phyloP scores from a whole-genome alignment of 2,329 filamentous ascomycete species.

The Fusarium sp. region DNA sequence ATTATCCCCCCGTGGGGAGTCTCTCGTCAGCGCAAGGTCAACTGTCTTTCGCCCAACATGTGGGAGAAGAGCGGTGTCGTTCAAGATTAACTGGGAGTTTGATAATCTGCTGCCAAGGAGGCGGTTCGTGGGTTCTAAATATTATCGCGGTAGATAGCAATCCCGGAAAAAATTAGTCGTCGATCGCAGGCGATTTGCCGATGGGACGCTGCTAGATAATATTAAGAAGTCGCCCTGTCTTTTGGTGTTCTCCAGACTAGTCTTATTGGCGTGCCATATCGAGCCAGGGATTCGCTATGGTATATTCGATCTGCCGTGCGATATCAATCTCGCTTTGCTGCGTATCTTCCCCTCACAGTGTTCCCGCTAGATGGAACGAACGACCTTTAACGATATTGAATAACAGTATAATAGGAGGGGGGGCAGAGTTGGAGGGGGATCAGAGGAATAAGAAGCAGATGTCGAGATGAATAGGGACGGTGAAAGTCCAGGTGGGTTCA shows the following conservation, averaged over 20 bases:
- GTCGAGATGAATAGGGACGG: conserved; percentile 36
- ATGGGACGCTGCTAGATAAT: not conserved
- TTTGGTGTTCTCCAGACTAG: conserved; percentile 3
- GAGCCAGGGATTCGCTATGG: not conserved
- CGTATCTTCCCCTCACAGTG: conserved; percentile 4
- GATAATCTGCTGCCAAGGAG: not conserved
- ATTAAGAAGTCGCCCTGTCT: conserved; percentile 12
- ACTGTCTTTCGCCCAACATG: conserved; percentile 35
- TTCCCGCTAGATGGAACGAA: not conserved
- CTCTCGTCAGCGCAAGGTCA: conserved; percentile 33
- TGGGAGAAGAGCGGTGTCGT: conserved; percentile 28
- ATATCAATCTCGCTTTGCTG: not conserved
- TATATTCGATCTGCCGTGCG: conserved; percentile 3
- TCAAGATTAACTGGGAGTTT: not conserved
- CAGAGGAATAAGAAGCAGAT: conserved; percentile 31
- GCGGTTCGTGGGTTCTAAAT: not conserved
- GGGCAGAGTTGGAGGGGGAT: conserved; percentile 7
- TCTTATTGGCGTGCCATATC: conserved; percentile 23
- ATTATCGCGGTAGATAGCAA: not conserved
- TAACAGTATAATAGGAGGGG: conserved; percentile 6
- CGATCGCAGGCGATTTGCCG: conserved; percentile 3
- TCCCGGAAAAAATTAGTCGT: not conserved
- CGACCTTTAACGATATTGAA: conserved; percentile 6
- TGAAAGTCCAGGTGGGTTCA: conserved; percentile 30
- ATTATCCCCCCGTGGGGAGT: conserved; percentile 30